Base-by-base conservation (phyloP, 352 stramenopile genomes). In the Lagenidium sp. region DNA sequence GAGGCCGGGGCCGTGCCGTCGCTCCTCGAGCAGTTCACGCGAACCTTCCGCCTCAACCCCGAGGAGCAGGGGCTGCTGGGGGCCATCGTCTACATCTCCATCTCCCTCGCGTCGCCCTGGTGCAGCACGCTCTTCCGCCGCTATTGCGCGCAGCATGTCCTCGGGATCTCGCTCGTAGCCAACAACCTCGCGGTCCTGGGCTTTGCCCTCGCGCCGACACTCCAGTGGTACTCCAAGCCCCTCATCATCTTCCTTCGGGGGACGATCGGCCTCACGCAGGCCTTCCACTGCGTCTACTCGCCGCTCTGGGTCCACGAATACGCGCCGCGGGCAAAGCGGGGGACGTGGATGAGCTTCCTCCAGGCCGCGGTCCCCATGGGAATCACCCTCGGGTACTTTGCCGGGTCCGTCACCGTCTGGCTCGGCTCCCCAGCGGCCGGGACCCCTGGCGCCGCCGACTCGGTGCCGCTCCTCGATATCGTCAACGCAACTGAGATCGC, bases 251-350 rank as follows among this genome's bases (percentile, higher is more conserved):
- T 60, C 4, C 49, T 89, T 34, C 77, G 82, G 8, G 75, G 63
- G 13, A 57, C 83, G 19, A 80, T 94, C 16, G 82, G 82, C 12
- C 57, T 86, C 24, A 84, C 74, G 23, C 82, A 94, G 49, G 73
- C 79, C 16, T 88, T 92, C 36, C 73, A 84, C 51, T 89, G 75
- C 45, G 80, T 94, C 26, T 94, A 89, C 55, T 75, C 80, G 38
- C 82, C 82, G 37, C 55, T 94, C 1, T 94, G 82, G 82, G 80
- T 91, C 34, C 77, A 94, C 57, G 82, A 92, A 47, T 91, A 89
- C 60, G 79, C 82, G 15, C 79, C 82, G 6, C 69, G 60, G 26
- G 61, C 60, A 13, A 75, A 88, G 40, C 65, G 64, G 24, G 78
- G 64, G 25, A 68, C 53, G 18, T 94, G 82, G 82, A 92, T 94